These are phyloP conservation scores for Peltaster fructicola DNA, from an alignment of 2,329 filamentous ascomycete genomes.

Conservation along the genomic window DNA sequence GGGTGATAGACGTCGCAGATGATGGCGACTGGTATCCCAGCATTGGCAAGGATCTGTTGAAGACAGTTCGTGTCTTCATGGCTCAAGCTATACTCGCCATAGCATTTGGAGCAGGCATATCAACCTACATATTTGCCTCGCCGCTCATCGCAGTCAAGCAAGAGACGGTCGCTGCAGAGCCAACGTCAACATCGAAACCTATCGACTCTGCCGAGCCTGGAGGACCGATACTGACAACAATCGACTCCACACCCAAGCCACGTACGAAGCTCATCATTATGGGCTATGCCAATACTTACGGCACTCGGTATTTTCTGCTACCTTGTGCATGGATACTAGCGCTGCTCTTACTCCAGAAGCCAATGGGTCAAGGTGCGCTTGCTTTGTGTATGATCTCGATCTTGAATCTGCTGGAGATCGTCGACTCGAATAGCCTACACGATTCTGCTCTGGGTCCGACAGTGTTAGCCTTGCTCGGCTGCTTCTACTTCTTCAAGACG, in stretches of 20 bases:
- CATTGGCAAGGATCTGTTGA: slow-evolving; percentile 44
- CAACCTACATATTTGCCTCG: slow-evolving; percentile 70
- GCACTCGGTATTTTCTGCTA: slow-evolving; percentile 73
- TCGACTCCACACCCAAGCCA: slow-evolving; percentile 16
- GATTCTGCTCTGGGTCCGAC: slow-evolving; percentile 64
- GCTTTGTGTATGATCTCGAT: slow-evolving; percentile 76
- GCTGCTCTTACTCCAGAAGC: slow-evolving; percentile 71
- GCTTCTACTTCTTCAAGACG: slow-evolving; percentile 94
- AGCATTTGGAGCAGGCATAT: slow-evolving; percentile 65
- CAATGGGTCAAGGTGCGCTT: slow-evolving; percentile 78
- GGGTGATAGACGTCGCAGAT: slow-evolving; percentile 77
- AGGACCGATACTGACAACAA: slow-evolving; percentile 21
- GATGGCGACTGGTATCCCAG: slow-evolving; percentile 62
- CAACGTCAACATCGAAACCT: slow-evolving; percentile 10
- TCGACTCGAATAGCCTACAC: slow-evolving; percentile 43
- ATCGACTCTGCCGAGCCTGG: slow-evolving; percentile 15
- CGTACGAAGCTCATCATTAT: slow-evolving; percentile 42
- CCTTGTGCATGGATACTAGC: slow-evolving; percentile 61
- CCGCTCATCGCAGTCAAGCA: slow-evolving; percentile 57
- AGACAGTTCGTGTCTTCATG: slow-evolving; percentile 55
- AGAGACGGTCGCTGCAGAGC: slow-evolving; percentile 11
- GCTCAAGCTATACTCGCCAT: slow-evolving; percentile 68
- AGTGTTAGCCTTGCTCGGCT: slow-evolving; percentile 71
- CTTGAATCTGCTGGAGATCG: slow-evolving; percentile 51
- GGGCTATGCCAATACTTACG: slow-evolving; percentile 86